Evolutionary conservation across 345 rosid species (phyloP).

Genomic region (Punica granatum): DNA sequence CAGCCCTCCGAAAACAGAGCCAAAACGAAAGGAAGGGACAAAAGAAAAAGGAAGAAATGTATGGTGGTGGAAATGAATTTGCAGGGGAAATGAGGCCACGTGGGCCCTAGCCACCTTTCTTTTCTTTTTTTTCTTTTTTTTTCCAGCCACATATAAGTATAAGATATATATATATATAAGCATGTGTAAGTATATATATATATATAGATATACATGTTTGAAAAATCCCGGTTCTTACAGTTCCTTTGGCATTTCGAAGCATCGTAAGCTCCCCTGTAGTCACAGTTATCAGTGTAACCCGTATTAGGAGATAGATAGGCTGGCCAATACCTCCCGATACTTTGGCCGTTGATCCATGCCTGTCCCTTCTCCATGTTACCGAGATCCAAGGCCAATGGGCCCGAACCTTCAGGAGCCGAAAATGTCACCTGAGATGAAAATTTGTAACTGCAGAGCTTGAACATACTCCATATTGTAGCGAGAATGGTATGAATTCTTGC

Average conservation of each 20-base stretch:
- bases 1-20: no score
- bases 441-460: neutral
- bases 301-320: slow-evolving; percentile 39
- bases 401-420: slow-evolving; percentile 36
- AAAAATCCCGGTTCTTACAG: no score
- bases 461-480: neutral
- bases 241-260: slow-evolving; percentile 38
- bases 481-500: neutral
- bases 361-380: slow-evolving; percentile 64
- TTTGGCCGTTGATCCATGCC: slow-evolving; percentile 59
- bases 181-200: no score
- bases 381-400: slow-evolving; percentile 48
- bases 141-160: no score
- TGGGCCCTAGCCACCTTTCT: no score
- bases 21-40: no score
- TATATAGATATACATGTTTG: no score
- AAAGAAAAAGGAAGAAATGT: no score
- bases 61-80: no score
- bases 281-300: slow-evolving; percentile 39
- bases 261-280: slow-evolving; percentile 47
- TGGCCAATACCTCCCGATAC: slow-evolving; percentile 56
- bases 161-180: no score
- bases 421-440: slow-evolving; percentile 24
- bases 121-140: no score
- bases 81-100: no score